phyloP scores from a whole-genome alignment of 75 land plant species.

The Picea glauca region DNA sequence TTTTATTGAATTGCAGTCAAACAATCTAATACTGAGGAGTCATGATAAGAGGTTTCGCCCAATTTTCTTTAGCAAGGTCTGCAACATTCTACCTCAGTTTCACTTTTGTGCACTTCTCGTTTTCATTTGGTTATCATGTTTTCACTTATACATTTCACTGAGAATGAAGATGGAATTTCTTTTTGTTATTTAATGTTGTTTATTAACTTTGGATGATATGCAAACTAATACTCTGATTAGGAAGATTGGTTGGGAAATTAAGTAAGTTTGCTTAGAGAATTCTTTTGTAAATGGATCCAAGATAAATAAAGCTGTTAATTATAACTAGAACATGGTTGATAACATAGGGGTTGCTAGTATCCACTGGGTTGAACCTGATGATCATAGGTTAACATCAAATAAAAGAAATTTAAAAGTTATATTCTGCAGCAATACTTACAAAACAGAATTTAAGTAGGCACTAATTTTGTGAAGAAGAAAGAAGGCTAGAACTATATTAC shows the following conservation, averaged over 20 bases:
- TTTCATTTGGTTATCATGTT: not conserved
- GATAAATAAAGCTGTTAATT: not conserved
- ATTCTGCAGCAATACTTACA: too few relatives aligned
- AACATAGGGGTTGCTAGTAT: not conserved
- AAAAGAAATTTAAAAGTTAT: too few relatives aligned
- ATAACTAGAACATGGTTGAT: not conserved
- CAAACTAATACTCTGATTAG: not conserved
- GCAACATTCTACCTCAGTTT: not conserved
- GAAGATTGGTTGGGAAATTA: not conserved
- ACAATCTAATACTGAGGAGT: constrained; percentile 19
- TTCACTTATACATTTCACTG: not conserved
- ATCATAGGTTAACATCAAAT: too few relatives aligned
- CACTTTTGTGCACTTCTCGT: not conserved
- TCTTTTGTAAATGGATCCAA: not conserved
- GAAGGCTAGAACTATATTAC: too few relatives aligned
- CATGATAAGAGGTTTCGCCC: constrained; percentile 16
- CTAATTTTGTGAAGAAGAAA: too few relatives aligned
- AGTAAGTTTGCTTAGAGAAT: not conserved
- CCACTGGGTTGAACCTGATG: too few relatives aligned
- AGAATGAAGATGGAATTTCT: not conserved
- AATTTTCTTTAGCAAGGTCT: constrained; percentile 18
- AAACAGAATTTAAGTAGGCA: too few relatives aligned
- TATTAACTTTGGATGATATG: not conserved
- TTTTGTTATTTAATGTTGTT: not conserved
- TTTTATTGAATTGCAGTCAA: constrained; percentile 10